Evolutionary conservation across 108 stramenopile species (phyloP), one percentile per base, ranked within the genome.

Genomic region (Conticribra weissflogii): DNA sequence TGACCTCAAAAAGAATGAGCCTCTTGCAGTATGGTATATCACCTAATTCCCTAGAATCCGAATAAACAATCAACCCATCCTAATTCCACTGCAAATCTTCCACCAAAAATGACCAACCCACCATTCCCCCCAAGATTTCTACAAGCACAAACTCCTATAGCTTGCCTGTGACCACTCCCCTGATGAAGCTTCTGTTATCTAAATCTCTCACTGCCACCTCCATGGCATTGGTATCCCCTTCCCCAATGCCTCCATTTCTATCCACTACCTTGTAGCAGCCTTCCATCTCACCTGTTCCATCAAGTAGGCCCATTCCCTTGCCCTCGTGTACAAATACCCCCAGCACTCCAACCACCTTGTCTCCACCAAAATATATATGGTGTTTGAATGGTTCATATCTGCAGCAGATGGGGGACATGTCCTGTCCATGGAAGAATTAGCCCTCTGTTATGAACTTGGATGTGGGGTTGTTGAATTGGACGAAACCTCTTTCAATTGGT

Each of bases 391-490:
- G 90, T 95, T 95, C 72, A 54, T 74, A 59, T 82, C 86, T 49
- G 88, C 86, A 3, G 94, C 94, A 15, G 46, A 81, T 60, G 68
- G 36, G 32, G 91, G 88, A n/a, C 84, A 91, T 36, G 73, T 91
- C 18, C 86, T 88, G 32, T 83, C 87, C 27, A 95, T 95, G 94
- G 88, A 88, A 25, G 91, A 95, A 72, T 75, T 90, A 15, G 94
- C 86, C 14, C 63, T 95, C 27, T 95, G 94, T 61, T 91, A 86
- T 54, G 94, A 92, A 53, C 68, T 95, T 3, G 94, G 94, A 51
- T 90, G 89, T 60, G 94, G 91, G 16, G 82, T 89, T 12, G 83
- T 82, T 53, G 89, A 92, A 64, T 66, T 51, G n/a, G 91, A 95
- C 51, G 86, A 86, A 41, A 57, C 77, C 0, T 91, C 94, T 9